A percentile compares a stretch with the other conserved stretches of the same genome.
Conservation (phyloP, 1,139 yeast species). For the Zygoascus sp. region DNA sequence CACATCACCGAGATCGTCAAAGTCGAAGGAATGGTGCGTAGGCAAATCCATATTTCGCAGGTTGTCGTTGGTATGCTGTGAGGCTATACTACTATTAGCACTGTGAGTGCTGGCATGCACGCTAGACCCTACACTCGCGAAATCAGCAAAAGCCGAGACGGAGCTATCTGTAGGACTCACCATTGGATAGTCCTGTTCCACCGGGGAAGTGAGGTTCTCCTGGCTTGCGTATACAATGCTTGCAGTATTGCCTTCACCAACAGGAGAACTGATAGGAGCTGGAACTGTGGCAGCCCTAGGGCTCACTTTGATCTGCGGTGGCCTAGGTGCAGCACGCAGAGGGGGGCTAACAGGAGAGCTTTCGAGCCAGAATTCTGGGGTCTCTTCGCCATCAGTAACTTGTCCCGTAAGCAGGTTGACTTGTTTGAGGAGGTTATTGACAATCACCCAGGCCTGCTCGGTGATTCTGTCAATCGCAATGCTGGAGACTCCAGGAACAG, state of each 20-base stretch:
- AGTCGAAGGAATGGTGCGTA: not conserved
- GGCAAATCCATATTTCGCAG: no score
- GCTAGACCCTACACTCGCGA: not conserved
- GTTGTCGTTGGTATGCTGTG: no score
- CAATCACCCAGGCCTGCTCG: conserved; percentile 7
- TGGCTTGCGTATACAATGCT: not conserved
- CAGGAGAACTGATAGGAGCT: not conserved
- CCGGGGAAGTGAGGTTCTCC: not conserved
- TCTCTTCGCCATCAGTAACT: not conserved
- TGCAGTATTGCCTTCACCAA: conserved; percentile 1
- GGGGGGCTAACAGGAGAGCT: conserved; percentile 6
- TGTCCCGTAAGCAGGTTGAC: not conserved
- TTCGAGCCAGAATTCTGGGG: conserved; percentile 8
- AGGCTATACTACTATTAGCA: not conserved
- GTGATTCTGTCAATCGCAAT: not conserved
- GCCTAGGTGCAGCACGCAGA: not conserved
- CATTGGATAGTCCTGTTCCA: not conserved
- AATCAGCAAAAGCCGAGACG: not conserved
- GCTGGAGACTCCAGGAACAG: not conserved
- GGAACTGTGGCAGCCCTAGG: conserved; percentile 1
- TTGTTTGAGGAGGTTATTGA: not conserved
- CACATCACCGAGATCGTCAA: not conserved
- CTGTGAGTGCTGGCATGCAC: not conserved
- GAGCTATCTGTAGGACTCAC: not conserved
- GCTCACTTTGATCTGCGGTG: not conserved